phyloP scores from a whole-genome alignment of 2,329 filamentous ascomycete species.

The Trichoderma simmonsii region DNA sequence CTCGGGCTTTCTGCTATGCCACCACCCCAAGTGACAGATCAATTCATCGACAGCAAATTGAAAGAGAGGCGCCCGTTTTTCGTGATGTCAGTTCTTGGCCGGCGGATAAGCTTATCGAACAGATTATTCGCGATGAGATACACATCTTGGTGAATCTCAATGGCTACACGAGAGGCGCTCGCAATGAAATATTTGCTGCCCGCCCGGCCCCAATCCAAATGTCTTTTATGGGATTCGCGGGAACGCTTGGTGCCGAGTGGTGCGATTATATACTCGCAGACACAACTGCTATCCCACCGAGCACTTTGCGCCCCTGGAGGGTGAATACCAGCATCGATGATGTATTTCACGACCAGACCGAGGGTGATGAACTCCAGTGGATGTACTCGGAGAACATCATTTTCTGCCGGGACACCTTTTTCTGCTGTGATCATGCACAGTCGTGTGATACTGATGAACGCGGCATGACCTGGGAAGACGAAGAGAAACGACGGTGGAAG shows the following conservation, averaged over 20 bases:
- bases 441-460: constrained; percentile 72
- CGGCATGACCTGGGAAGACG: constrained; percentile 74
- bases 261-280: constrained; percentile 96
- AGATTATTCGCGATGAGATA: constrained; percentile 83
- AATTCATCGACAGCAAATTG: constrained; percentile 85
- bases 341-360: constrained; percentile 62
- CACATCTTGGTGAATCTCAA: constrained; percentile 98
- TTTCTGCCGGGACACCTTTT: constrained; percentile 91
- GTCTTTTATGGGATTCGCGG: constrained; percentile 99
- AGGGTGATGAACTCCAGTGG: constrained; percentile 73
- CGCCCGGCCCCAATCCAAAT: constrained; percentile 94
- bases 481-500: constrained; percentile 77
- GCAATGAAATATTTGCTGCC: constrained; percentile 95
- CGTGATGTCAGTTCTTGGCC: constrained; percentile 84
- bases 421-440: constrained; percentile 95
- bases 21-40: constrained; percentile 91
- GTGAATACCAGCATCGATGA: constrained; percentile 73
- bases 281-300: constrained; percentile 75
- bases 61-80: constrained; percentile 87
- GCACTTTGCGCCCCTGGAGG: constrained; percentile 76
- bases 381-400: constrained; percentile 97
- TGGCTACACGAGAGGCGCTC: constrained; percentile 92
- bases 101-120: constrained; percentile 76
- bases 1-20: constrained; percentile 90
- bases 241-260: constrained; percentile 94